Conservation (phyloP, 2,329 filamentous ascomycete species). For the Zymoseptoria crescenta region DNA sequence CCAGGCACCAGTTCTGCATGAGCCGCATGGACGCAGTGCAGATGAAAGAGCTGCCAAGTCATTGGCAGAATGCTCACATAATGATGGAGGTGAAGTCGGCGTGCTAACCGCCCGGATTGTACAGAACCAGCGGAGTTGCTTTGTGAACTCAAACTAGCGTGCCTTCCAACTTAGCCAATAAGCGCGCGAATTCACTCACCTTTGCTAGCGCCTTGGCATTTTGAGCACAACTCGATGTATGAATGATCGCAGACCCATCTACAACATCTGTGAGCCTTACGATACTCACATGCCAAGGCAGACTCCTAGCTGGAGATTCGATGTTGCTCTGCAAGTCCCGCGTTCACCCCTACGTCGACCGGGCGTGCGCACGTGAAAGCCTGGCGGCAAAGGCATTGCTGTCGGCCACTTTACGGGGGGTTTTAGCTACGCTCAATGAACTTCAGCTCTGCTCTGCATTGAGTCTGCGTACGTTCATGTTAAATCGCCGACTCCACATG, state of each 20-base stretch:
- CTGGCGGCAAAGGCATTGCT: background rate
- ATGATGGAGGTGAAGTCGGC: background rate
- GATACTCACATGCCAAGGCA: too few relatives aligned
- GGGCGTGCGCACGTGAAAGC: background rate
- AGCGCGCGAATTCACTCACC: background rate
- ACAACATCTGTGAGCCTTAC: too few relatives aligned
- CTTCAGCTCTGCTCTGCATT: background rate
- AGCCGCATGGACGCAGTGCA: too few relatives aligned
- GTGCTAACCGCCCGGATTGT: background rate
- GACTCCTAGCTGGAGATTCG: too few relatives aligned
- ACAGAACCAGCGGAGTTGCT: background rate
- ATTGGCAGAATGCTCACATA: background rate
- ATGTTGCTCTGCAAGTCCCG: too few relatives aligned
- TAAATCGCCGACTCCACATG: too few relatives aligned
- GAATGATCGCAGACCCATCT: background rate
- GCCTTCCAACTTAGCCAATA: background rate
- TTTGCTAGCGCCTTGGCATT: background rate
- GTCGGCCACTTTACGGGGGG: background rate
- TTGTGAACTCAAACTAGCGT: background rate
- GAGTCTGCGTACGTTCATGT: background rate
- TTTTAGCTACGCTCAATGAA: background rate
- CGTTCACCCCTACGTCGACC: background rate
- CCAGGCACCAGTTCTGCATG: too few relatives aligned
- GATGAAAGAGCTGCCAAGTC: too few relatives aligned
- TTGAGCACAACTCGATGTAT: background rate